Conservation (phyloP, 1,284 basidiomycete species). For the Phaffia rhodozyma region DNA sequence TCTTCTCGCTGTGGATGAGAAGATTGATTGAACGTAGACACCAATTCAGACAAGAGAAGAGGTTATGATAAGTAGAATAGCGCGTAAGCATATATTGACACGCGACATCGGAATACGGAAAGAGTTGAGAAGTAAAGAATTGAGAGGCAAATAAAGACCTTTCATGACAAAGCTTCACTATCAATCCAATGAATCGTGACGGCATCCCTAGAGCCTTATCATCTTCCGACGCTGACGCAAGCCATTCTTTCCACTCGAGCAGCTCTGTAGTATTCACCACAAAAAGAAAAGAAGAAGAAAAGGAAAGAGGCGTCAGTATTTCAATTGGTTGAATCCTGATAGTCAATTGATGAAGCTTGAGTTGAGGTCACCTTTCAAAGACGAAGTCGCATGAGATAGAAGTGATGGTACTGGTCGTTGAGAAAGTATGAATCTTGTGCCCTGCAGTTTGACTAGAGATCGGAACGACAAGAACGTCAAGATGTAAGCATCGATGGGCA, state of each 20-base stretch:
- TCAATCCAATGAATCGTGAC: conserved; percentile 2
- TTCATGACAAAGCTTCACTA: conserved; percentile 13
- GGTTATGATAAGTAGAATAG: too few species aligned
- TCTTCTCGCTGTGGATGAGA: not conserved
- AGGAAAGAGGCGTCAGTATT: not conserved
- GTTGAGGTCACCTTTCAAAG: not conserved
- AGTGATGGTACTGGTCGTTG: conserved; percentile 1
- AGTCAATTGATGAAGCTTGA: not conserved
- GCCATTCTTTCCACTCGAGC: conserved; percentile 5
- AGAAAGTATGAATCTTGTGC: not conserved
- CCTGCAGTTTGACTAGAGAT: conserved; percentile 1
- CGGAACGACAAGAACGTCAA: not conserved
- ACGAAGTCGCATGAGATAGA: conserved; percentile 1
- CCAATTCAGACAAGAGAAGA: not conserved
- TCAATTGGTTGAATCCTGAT: not conserved
- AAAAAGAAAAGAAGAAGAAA: too few species aligned
- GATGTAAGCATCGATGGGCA: not conserved
- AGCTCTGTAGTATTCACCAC: conserved; percentile 12
- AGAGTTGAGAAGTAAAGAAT: too few species aligned
- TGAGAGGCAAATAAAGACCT: conserved; percentile 1
- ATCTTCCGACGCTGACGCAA: not conserved
- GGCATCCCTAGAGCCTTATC: not conserved
- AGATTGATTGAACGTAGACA: not conserved
- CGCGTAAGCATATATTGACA: too few species aligned
- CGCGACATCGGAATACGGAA: too few species aligned